These are phyloP conservation scores for Tricholoma furcatifolium DNA, from an alignment of 768 basidiomycete species.

Conservation along the genomic window DNA sequence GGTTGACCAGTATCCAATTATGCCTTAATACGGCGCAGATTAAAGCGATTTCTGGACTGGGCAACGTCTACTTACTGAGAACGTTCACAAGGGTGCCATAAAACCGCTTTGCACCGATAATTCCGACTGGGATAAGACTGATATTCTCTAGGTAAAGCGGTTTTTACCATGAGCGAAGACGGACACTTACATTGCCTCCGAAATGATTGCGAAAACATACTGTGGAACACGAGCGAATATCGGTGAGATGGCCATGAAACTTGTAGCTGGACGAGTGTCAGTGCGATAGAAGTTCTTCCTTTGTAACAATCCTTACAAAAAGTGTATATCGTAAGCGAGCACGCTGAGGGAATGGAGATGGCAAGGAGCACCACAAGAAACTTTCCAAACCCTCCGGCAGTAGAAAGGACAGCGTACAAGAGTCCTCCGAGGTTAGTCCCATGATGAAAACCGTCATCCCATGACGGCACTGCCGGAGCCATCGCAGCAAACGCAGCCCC, in stretches of 20 bases:
- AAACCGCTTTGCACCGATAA: constrained; percentile 68
- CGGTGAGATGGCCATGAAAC: constrained; percentile 64
- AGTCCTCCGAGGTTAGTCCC: constrained; percentile 64
- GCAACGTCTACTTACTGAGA: constrained; percentile 42
- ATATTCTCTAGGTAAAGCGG: background rate
- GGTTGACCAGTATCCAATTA: constrained; percentile 57
- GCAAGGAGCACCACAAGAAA: constrained; percentile 71
- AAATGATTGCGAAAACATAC: constrained; percentile 61
- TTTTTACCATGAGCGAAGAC: background rate
- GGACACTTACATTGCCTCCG: constrained; percentile 59
- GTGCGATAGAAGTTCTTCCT: background rate
- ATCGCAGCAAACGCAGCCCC: constrained; percentile 69
- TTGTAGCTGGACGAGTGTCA: constrained; percentile 36
- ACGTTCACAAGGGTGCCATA: constrained; percentile 63
- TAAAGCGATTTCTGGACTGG: background rate
- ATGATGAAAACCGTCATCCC: constrained; percentile 51
- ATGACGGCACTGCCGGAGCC: constrained; percentile 51
- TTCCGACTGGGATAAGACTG: constrained; percentile 66
- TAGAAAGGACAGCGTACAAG: constrained; percentile 57
- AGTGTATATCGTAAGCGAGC: constrained; percentile 77
- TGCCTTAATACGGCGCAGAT: constrained; percentile 22
- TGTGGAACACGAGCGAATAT: constrained; percentile 57
- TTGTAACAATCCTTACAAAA: constrained; percentile 37
- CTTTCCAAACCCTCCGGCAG: constrained; percentile 65
- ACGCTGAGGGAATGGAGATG: constrained; percentile 73